Conservation (phyloP, 768 basidiomycete genomes). For the Pleurotus giganteus region DNA sequence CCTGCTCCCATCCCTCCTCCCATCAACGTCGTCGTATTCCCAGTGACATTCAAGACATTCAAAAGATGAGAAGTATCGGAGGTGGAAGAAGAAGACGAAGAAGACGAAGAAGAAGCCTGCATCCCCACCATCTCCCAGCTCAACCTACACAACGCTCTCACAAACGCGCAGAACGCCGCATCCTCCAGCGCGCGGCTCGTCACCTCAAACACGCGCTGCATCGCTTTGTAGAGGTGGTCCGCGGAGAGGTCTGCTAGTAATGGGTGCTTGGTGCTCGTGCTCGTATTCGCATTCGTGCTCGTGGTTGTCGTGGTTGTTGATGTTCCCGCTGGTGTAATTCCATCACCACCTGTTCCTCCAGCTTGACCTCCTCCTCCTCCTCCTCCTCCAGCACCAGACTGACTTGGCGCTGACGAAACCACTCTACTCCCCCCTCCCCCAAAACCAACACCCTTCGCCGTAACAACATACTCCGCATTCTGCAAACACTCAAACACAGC, state of each 20-base stretch:
- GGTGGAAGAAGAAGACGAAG: neutral
- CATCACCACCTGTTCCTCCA: no score
- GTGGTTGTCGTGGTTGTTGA: no score
- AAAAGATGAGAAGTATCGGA: no score
- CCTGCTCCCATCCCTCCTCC: constrained; percentile 32
- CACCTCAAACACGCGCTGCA: constrained; percentile 84
- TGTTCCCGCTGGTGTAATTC: no score
- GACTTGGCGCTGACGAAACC: no score
- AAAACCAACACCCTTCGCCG: constrained; percentile 45
- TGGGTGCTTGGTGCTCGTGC: no score
- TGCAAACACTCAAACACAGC: constrained; percentile 87
- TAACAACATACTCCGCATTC: constrained; percentile 91
- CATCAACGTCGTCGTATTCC: constrained; percentile 23
- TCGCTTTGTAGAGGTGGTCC: constrained; percentile 68
- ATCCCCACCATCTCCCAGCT: constrained; percentile 94
- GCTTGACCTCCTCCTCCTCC: no score
- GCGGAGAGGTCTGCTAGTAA: constrained; percentile 72
- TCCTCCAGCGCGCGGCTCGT: constrained; percentile 79
- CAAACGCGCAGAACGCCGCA: constrained; percentile 74
- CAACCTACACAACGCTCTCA: constrained; percentile 74
- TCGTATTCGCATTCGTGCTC: no score
- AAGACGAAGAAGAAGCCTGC: constrained; percentile 50
- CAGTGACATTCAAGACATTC: no score
- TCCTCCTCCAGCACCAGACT: no score
- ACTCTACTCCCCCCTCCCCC: neutral